Evolutionary conservation across 495 filamentous ascomycete species (phyloP), one percentile per base, ranked within the genome.

Genomic region (Cladorrhinum samala): DNA sequence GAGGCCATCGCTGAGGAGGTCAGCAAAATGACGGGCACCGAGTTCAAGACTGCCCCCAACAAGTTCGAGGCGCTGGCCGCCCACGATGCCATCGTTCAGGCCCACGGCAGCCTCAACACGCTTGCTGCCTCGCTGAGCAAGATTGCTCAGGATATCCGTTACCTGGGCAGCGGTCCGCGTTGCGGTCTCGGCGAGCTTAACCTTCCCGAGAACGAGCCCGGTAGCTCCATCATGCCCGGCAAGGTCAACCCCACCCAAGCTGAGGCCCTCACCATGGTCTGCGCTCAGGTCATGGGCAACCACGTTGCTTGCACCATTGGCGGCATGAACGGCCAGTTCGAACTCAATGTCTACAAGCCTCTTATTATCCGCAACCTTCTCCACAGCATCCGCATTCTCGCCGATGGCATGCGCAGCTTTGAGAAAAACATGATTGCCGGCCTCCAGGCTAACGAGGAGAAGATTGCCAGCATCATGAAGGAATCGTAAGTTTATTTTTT

Each of bases 171-270:
- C 57, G 93, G 93, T 9, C 93, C 93, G 38, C 87, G 93, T 48
- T 98, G 93, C 73, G 93, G 93, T 60, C 83, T 97, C 9, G 92
- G 90, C 49, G 93, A 98, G 74, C 81, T 98, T 43, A 78, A 76
- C 65, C 82, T 98, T 21, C 93, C 93, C 36, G 93, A 98, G 77
- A 98, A 98, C 73, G 93, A 98, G 79, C 93, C 93, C 16, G 93
- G 93, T 44, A 88, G 83, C 61, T 93, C 88, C 50, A 97, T 98
- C 76, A 98, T 98, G 93, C 93, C 93, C 24, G 93, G 93, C 61
- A 98, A 98, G 79, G 93, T 98, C 62, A 98, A 98, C 79, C 93
- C 93, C 30, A 98, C 93, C 21, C 93, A 98, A 75, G 95, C 89
- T 74, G 93, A 98, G 79, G 88, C 91, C 36, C 74, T 98, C 69